phyloP scores from a whole-genome alignment of 495 filamentous ascomycete genomes.

The Lepraria neglecta region DNA sequence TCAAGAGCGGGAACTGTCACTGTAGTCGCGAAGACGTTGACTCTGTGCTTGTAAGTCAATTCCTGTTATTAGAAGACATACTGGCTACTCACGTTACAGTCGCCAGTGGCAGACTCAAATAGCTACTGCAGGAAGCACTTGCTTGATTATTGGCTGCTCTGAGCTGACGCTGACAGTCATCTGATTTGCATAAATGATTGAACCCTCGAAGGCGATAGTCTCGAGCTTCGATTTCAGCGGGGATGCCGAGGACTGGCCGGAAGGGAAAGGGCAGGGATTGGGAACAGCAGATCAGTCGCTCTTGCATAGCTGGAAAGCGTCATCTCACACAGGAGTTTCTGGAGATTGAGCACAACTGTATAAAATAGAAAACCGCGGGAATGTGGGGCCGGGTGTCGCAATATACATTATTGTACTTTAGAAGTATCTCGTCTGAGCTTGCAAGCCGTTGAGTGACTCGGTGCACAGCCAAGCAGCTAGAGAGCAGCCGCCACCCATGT shows the following conservation, averaged over 20 bases:
- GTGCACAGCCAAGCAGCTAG: no score
- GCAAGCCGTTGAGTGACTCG: no score
- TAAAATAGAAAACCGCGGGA: no score
- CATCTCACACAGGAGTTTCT: background rate
- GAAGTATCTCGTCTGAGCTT: no score
- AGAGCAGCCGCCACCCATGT: no score
- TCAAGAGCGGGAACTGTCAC: background rate
- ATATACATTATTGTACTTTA: no score
- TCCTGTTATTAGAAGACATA: no score
- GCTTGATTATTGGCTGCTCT: background rate
- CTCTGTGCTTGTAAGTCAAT: background rate
- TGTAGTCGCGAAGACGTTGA: background rate
- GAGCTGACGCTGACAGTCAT: background rate
- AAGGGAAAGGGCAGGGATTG: background rate
- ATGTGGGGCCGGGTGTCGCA: no score
- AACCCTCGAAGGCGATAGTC: background rate
- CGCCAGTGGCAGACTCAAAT: background rate
- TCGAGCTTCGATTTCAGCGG: background rate
- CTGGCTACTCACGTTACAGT: background rate
- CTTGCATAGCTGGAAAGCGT: background rate
- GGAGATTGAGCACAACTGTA: no score
- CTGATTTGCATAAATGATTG: background rate
- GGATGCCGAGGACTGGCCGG: background rate
- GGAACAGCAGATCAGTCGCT: background rate
- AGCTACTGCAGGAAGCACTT: background rate